Evolutionary conservation across 108 stramenopile species (phyloP).

Genomic region (Pseudonitzschia delicatissima): DNA sequence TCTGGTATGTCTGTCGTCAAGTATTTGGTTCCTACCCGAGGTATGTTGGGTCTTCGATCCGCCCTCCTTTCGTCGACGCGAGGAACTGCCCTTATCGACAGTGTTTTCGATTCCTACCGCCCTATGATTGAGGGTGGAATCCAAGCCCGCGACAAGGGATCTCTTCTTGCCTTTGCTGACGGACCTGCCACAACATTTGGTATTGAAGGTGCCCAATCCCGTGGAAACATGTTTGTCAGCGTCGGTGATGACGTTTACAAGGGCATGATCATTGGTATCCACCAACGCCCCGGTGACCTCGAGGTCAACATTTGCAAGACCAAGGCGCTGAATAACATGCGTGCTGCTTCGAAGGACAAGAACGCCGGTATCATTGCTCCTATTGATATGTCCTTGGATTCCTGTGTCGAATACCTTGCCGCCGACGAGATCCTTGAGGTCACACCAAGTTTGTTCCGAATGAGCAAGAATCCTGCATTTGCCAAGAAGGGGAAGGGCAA

Average conservation of each 20-base stretch:
- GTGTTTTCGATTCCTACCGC: conserved; percentile 92
- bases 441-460: conserved; percentile 86
- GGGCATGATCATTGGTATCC: conserved; percentile 98
- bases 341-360: conserved; percentile 94
- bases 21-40: conserved; percentile 97
- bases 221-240: conserved; percentile 89
- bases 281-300: conserved; percentile 96
- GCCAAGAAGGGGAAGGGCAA: conserved; percentile 43
- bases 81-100: conserved; percentile 96
- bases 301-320: conserved; percentile 97
- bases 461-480: conserved; percentile 92
- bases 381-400: conserved; percentile 91
- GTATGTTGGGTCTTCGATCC: conserved; percentile 95
- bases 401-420: conserved; percentile 95
- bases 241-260: conserved; percentile 88
- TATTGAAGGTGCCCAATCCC: conserved; percentile 90
- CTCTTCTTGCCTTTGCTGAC: conserved; percentile 91
- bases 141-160: conserved; percentile 92
- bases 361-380: conserved; percentile 88
- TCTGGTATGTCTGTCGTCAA: conserved; percentile 84
- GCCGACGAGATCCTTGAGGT: conserved; percentile 96
- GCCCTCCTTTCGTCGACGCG: conserved; percentile 89
- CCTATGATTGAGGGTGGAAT: conserved; percentile 85
- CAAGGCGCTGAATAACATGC: conserved; percentile 97
- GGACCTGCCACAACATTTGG: conserved; percentile 91